Evolutionary conservation across 2,329 filamentous ascomycete species (phyloP).

Genomic region (Mariannaea elegans): DNA sequence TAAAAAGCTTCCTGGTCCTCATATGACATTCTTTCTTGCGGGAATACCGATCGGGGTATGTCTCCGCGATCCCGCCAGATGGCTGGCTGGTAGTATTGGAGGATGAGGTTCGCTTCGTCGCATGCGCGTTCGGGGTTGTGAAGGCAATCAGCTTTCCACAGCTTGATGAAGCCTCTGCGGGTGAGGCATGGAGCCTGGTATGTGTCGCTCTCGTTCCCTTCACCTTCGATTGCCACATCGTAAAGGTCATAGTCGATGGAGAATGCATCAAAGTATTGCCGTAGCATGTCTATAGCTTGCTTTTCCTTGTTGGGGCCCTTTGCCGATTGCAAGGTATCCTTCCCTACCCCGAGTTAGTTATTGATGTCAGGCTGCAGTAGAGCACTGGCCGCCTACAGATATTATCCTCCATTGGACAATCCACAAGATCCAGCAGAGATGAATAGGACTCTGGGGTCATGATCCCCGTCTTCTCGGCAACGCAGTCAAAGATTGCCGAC

Average conservation of each 20-base stretch:
- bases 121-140: neutral
- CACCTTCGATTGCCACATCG: neutral
- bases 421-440: neutral
- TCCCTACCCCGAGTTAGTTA: neutral
- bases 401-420: neutral
- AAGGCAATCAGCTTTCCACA: neutral
- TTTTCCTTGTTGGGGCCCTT: neutral
- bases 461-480: neutral
- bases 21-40: neutral
- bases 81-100: conserved; percentile 8
- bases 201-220: neutral
- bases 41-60: neutral
- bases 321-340: neutral
- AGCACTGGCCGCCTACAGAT: neutral
- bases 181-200: conserved; percentile 3
- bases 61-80: conserved; percentile 9
- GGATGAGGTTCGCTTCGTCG: conserved; percentile 4
- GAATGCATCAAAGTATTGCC: neutral
- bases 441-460: conserved; percentile 7
- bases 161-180: conserved; percentile 7
- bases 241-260: conserved; percentile 2
- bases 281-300: conserved; percentile 2
- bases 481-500: conserved; percentile 7
- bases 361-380: neutral
- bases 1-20: neutral